Conservation (phyloP, 176 grass and related monocot genomes). For the Ensete ventricosum region DNA sequence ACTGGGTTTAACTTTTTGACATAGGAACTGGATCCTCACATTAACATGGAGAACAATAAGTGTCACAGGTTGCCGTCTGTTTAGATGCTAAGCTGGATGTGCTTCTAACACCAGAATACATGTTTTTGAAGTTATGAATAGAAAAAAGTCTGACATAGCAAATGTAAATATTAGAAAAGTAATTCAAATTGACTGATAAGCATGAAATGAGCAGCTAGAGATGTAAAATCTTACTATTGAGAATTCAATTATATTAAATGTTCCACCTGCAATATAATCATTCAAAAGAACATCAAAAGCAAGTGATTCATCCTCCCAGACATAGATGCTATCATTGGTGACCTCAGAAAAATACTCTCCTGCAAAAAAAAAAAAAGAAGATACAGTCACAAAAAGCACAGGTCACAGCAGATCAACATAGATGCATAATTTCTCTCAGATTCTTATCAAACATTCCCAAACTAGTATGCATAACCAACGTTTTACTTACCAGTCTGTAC, state of each 20-base stretch:
- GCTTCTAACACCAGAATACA: too few species aligned
- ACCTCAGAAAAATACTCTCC: constrained; percentile 60
- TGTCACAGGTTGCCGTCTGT: too few species aligned
- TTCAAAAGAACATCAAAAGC: constrained; percentile 61
- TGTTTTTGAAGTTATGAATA: not conserved
- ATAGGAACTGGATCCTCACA: too few species aligned
- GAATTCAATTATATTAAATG: constrained; percentile 31
- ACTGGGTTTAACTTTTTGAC: too few species aligned
- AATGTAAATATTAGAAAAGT: not conserved
- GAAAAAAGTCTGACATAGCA: not conserved
- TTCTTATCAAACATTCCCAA: too few species aligned
- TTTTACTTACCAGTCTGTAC: too few species aligned
- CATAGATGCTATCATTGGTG: constrained; percentile 45
- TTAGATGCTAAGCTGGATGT: too few species aligned
- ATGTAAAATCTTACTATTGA: constrained; percentile 48
- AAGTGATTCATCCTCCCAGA: constrained; percentile 66
- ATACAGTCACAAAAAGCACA: not conserved
- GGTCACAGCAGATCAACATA: not conserved
- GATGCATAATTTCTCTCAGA: not conserved
- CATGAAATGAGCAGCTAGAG: not conserved
- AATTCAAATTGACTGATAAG: not conserved
- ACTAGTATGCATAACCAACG: too few species aligned
- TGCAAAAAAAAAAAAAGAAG: constrained; percentile 21
- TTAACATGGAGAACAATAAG: too few species aligned
- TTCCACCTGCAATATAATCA: constrained; percentile 40